Percentiles rank a stretch among this genome's conserved stretches.
Conservation (phyloP, 345 rosid species). For the Adansonia digitata region DNA sequence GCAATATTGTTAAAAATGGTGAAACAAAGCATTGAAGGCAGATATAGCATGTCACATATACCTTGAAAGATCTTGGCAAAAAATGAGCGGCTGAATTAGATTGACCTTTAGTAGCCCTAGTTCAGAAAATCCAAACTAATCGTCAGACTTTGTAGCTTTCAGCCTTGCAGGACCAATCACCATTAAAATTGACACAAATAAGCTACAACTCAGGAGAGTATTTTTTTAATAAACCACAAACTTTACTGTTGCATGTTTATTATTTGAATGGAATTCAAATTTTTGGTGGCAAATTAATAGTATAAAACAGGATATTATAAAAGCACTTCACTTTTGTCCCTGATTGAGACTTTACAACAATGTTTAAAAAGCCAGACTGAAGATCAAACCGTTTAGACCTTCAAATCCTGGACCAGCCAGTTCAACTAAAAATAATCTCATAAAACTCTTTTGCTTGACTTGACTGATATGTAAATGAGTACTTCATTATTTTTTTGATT, state of each 20-base stretch:
- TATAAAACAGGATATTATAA: not conserved
- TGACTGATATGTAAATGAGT: not conserved
- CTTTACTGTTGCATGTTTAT: not conserved
- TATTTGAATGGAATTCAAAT: not conserved
- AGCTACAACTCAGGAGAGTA: not conserved
- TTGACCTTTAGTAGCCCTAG: conserved; percentile 40
- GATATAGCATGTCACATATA: conserved; percentile 24
- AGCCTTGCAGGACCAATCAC: conserved; percentile 1
- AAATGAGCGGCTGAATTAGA: conserved; percentile 22
- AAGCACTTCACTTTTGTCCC: not conserved
- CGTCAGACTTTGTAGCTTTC: conserved; percentile 8
- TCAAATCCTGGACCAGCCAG: no score
- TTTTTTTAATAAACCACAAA: not conserved
- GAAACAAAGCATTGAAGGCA: not conserved
- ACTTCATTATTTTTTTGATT: not conserved
- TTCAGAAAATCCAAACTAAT: conserved; percentile 15
- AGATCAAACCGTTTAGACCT: no score
- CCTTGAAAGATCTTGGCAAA: conserved; percentile 43
- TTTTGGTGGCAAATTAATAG: not conserved
- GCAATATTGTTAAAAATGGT: not conserved
- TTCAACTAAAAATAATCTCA: not conserved
- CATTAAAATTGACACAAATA: not conserved
- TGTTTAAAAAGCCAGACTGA: not conserved
- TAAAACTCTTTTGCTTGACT: not conserved
- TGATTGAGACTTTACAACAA: not conserved